Percentiles rank a stretch among this genome's conserved stretches.
These are phyloP conservation scores for Tricholoma saponaceum DNA, from an alignment of 768 basidiomycete species.

Conservation along the genomic window DNA sequence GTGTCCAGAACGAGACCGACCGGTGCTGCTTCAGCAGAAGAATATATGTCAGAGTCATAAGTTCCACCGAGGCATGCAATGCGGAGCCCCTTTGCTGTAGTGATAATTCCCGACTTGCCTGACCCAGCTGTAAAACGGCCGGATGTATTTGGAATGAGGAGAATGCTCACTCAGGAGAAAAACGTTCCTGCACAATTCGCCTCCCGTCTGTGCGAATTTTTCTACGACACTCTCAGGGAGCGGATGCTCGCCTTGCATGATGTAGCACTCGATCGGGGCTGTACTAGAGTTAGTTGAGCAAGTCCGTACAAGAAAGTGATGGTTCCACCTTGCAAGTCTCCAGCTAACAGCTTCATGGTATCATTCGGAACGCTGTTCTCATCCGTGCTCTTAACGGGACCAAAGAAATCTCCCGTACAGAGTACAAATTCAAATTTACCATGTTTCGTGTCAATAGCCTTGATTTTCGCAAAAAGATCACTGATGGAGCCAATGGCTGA, in stretches of 20 bases:
- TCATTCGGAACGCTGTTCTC: slow-evolving; percentile 43
- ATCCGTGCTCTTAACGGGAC: slow-evolving; percentile 35
- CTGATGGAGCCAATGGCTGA: slow-evolving; percentile 71
- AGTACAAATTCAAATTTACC: slow-evolving; percentile 87
- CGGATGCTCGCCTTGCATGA: slow-evolving; percentile 82
- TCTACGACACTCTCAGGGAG: slow-evolving; percentile 71
- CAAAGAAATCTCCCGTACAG: slow-evolving; percentile 86
- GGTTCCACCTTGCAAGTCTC: slow-evolving; percentile 57
- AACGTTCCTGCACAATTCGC: slow-evolving; percentile 78
- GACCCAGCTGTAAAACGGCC: slow-evolving; percentile 6
- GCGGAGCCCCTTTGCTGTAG: slow-evolving; percentile 73
- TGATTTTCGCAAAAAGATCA: slow-evolving; percentile 78
- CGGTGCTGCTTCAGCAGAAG: slow-evolving; percentile 56
- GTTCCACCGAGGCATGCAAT: slow-evolving; percentile 84
- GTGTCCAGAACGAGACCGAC: slow-evolving; percentile 33
- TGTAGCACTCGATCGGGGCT: slow-evolving; percentile 90
- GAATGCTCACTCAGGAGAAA: slow-evolving; percentile 73
- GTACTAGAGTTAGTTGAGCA: slow-evolving; percentile 6
- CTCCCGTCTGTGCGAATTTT: slow-evolving; percentile 70
- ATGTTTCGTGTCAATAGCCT: slow-evolving; percentile 83
- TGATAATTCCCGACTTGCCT: slow-evolving; percentile 83
- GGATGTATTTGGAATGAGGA: not conserved
- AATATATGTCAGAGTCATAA: slow-evolving; percentile 60
- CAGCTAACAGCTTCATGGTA: slow-evolving; percentile 57
- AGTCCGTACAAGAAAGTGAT: not conserved